Conservation (phyloP, 352 stramenopile genomes). For the Phytopythium kandeliae region DNA sequence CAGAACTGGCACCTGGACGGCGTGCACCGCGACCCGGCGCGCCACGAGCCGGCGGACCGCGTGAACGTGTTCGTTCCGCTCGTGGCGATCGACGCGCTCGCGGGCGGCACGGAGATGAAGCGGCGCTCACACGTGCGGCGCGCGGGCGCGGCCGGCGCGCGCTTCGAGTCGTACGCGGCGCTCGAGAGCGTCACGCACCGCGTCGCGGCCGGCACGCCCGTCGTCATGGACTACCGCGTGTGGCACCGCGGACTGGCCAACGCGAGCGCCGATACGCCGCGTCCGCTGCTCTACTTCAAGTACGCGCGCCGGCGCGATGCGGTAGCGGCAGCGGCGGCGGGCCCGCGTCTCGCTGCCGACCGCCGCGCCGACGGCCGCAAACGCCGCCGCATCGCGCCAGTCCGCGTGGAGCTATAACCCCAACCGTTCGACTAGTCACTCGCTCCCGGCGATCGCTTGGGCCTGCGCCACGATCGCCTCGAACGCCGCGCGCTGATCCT, state of each 20-base stretch:
- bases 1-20: conserved; percentile 84
- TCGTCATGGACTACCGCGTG: conserved; percentile 77
- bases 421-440: too few relatives aligned
- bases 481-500: conserved; percentile 24
- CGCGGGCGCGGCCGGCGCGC: conserved; percentile 18
- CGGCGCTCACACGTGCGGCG: conserved; percentile 40
- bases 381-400: conserved; percentile 30
- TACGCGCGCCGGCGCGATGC: conserved; percentile 20
- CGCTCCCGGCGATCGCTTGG: not conserved
- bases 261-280: conserved; percentile 27
- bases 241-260: conserved; percentile 70
- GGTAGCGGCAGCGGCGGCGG: too few relatives aligned
- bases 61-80: conserved; percentile 76
- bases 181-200: conserved; percentile 45
- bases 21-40: conserved; percentile 42
- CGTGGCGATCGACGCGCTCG: conserved; percentile 33
- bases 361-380: too few relatives aligned
- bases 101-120: conserved; percentile 74
- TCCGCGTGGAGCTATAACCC: conserved; percentile 6
- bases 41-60: conserved; percentile 61
- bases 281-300: conserved; percentile 72
- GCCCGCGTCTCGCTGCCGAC: too few relatives aligned
- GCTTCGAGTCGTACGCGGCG: conserved; percentile 47
- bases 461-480: conserved; percentile 1
- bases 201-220: conserved; percentile 46